Evolutionary conservation across 331 rosid species (phyloP).

Genomic region (Arachis monticola): DNA sequence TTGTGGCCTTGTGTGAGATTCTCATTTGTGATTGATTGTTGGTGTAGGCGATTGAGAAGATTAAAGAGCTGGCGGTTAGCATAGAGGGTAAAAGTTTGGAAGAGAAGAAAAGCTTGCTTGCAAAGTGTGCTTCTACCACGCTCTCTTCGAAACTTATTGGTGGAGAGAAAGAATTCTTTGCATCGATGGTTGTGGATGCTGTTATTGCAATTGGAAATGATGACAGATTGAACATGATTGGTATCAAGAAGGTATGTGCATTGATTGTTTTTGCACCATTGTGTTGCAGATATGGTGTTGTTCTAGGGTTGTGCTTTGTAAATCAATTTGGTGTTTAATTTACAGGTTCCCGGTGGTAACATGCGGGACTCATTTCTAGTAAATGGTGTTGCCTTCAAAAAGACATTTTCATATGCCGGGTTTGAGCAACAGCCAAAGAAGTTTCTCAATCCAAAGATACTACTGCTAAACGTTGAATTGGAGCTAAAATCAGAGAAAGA

Average conservation of each 20-base stretch:
- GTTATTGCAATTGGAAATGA: slow-evolving; percentile 89
- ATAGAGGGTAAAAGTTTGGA: slow-evolving; percentile 93
- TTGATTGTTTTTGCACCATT: neutral
- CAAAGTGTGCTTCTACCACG: slow-evolving; percentile 95
- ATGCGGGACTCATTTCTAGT: slow-evolving; percentile 97
- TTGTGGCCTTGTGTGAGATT: slow-evolving; percentile 5
- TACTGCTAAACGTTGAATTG: slow-evolving; percentile 83
- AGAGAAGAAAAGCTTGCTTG: slow-evolving; percentile 87
- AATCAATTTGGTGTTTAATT: slow-evolving; percentile 35
- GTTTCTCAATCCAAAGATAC: slow-evolving; percentile 76
- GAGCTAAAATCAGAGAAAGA: slow-evolving; percentile 99
- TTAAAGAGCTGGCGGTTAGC: slow-evolving; percentile 80
- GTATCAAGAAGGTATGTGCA: slow-evolving; percentile 82
- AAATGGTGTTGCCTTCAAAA: slow-evolving; percentile 98
- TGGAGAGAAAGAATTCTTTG: slow-evolving; percentile 97
- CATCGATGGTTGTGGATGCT: slow-evolving; percentile 93
- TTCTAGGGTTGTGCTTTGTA: neutral
- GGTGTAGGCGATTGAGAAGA: slow-evolving; percentile 81
- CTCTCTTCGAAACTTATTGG: slow-evolving; percentile 99
- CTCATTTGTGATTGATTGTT: slow-evolving; percentile 3
- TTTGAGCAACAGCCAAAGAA: slow-evolving; percentile 99
- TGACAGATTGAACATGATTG: slow-evolving; percentile 96
- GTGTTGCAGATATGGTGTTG: neutral
- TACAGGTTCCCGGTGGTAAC: slow-evolving; percentile 97
- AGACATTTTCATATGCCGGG: slow-evolving; percentile 99